phyloP scores from a whole-genome alignment of 169 alveolate species.

The Cryptosporidium xiaoi region DNA sequence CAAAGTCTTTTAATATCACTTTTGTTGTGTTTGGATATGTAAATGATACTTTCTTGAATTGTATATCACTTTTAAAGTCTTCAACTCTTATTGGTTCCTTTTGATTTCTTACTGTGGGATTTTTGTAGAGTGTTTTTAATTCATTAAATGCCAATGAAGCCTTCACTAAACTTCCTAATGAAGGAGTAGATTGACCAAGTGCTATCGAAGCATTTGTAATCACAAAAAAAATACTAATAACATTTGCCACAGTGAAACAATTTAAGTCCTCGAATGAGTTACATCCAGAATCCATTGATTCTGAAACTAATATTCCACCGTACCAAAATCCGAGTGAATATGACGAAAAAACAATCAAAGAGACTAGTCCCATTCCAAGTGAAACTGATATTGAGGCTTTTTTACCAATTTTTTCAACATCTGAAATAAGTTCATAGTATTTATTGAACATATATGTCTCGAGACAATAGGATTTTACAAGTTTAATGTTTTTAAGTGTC shows the following conservation, averaged over 20 bases:
- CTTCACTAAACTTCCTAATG: slow-evolving; percentile 63
- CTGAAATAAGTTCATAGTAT: slow-evolving; percentile 34
- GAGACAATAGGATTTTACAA: slow-evolving; percentile 47
- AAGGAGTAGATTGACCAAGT: slow-evolving; percentile 73
- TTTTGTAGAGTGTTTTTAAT: not conserved
- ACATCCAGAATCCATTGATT: slow-evolving; percentile 73
- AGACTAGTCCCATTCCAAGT: slow-evolving; percentile 63
- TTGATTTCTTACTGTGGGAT: slow-evolving; percentile 20
- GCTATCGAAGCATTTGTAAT: slow-evolving; percentile 72
- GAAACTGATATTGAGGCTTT: slow-evolving; percentile 44
- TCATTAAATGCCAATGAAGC: slow-evolving; percentile 53
- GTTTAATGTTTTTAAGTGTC: slow-evolving; percentile 34
- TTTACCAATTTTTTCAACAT: slow-evolving; percentile 45
- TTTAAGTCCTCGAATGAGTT: slow-evolving; percentile 12
- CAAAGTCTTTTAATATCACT: slow-evolving; percentile 26
- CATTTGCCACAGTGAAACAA: slow-evolving; percentile 71
- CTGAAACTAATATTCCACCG: slow-evolving; percentile 75
- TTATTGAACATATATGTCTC: slow-evolving; percentile 33
- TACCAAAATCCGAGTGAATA: slow-evolving; percentile 80
- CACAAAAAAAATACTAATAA: slow-evolving; percentile 53
- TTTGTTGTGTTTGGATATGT: slow-evolving; percentile 9
- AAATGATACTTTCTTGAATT: slow-evolving; percentile 36
- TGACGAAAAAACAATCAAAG: slow-evolving; percentile 62
- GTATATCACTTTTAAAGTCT: slow-evolving; percentile 8
- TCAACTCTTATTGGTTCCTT: slow-evolving; percentile 2